Evolutionary conservation across 106 monocot species (phyloP).

Genomic region (Amphibolis antarctica): DNA sequence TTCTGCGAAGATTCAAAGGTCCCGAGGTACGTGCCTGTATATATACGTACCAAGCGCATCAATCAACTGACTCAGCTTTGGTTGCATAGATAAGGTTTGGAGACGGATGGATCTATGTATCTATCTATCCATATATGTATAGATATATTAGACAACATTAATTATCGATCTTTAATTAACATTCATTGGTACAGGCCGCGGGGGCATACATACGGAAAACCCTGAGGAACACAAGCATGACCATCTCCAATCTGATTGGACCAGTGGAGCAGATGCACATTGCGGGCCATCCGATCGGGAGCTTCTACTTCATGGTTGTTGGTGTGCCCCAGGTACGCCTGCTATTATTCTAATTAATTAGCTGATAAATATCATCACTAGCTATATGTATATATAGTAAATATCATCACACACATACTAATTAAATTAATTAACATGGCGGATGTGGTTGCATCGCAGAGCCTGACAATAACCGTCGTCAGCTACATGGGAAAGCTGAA

Average conservation of each 20-base stretch:
- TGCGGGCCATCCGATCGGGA: constrained; percentile 34
- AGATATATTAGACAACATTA: too few relatives aligned
- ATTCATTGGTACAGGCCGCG: constrained; percentile 19
- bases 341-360: background rate
- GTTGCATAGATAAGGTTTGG: too few relatives aligned
- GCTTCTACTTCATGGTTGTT: constrained; percentile 59
- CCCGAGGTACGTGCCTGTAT: too few relatives aligned
- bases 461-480: constrained; percentile 42
- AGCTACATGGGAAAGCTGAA: constrained; percentile 75
- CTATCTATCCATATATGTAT: too few relatives aligned
- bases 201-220: constrained; percentile 46
- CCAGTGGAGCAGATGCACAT: constrained; percentile 51
- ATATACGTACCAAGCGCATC: too few relatives aligned
- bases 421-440: too few relatives aligned
- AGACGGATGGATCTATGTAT: too few relatives aligned
- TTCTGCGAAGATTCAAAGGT: constrained; percentile 38
- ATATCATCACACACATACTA: too few relatives aligned
- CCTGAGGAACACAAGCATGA: constrained; percentile 52
- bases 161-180: too few relatives aligned
- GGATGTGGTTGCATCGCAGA: too few relatives aligned
- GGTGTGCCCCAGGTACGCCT: constrained; percentile 64
- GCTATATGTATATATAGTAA: background rate
- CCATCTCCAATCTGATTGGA: constrained; percentile 54
- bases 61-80: too few relatives aligned
- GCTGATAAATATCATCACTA: background rate